Conservation (phyloP, 768 basidiomycete species). For the Russula dissimulans region DNA sequence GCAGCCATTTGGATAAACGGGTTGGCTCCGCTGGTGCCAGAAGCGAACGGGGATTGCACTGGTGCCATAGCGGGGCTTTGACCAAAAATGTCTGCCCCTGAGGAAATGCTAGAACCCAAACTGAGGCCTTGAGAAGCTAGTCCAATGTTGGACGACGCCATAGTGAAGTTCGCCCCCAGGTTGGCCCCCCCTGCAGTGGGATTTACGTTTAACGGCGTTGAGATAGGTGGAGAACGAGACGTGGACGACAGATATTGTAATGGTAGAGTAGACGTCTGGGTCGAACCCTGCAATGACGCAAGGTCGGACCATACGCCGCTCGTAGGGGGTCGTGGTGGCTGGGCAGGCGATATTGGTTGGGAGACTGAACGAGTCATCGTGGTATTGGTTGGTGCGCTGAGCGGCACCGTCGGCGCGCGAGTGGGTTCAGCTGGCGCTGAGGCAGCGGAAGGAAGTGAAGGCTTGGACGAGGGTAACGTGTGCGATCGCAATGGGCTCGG, state of each 20-base stretch:
- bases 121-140: constrained; percentile 17
- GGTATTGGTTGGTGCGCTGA: not conserved
- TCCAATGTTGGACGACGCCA: constrained; percentile 16
- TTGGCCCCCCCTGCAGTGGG: constrained; percentile 15
- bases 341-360: constrained; percentile 26
- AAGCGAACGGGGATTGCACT: not conserved
- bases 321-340: constrained; percentile 2
- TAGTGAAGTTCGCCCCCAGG: constrained; percentile 10
- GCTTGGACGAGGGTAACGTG: constrained; percentile 17
- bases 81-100: constrained; percentile 16
- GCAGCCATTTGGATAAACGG: constrained; percentile 16
- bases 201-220: constrained; percentile 3
- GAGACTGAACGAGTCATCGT: constrained; percentile 27
- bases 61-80: not conserved
- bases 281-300: constrained; percentile 19
- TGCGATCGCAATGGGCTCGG: constrained; percentile 15
- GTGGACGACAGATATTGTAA: constrained; percentile 21
- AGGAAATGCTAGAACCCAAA: constrained; percentile 1
- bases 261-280: constrained; percentile 22
- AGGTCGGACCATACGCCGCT: constrained; percentile 23
- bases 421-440: constrained; percentile 1
- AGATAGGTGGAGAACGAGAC: constrained; percentile 16
- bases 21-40: not conserved
- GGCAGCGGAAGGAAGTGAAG: constrained; percentile 10
- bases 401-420: not conserved